Conservation (phyloP, 2,329 filamentous ascomycete species). For the Domatiomyces globalis region DNA sequence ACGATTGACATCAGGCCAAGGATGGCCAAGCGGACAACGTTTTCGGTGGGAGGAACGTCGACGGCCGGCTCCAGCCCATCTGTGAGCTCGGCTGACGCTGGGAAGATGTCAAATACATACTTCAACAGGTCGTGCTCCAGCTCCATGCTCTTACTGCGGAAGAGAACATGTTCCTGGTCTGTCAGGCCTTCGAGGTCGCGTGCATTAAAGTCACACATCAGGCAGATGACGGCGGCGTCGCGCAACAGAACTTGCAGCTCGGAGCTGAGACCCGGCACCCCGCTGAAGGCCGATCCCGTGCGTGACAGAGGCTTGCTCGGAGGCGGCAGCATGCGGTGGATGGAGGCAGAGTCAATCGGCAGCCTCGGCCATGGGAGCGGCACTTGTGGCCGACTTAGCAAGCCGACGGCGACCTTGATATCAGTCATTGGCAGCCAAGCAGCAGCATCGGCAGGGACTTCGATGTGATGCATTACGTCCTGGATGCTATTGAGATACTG, state of each 20-base stretch:
- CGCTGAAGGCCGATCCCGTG: conserved; percentile 20
- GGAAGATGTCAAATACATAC: conserved; percentile 17
- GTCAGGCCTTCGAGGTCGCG: conserved; percentile 15
- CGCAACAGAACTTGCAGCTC: conserved; percentile 20
- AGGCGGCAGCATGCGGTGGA: conserved; percentile 21
- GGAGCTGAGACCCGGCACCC: conserved; percentile 21
- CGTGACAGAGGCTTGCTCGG: conserved; percentile 17
- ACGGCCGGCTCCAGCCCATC: not conserved
- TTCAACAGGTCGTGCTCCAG: conserved; percentile 27
- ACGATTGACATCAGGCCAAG: conserved; percentile 9
- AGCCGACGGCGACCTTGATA: conserved; percentile 21
- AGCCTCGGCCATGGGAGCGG: conserved; percentile 23
- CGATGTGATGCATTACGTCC: conserved; percentile 24
- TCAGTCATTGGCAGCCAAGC: conserved; percentile 10
- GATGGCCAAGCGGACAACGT: conserved; percentile 9
- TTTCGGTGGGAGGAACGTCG: conserved; percentile 9
- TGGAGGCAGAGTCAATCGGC: conserved; percentile 19
- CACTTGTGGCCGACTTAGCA: conserved; percentile 24
- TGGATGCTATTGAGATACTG: conserved; percentile 25
- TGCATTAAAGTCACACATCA: conserved; percentile 21
- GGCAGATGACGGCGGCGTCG: conserved; percentile 18
- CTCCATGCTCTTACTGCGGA: conserved; percentile 24
- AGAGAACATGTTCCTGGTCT: conserved; percentile 21
- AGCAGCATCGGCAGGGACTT: conserved; percentile 21
- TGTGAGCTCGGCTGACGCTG: not conserved